These are phyloP conservation scores for Hylodesmum podocarpum DNA, from an alignment of 306 rosid genomes.

Conservation along the genomic window DNA sequence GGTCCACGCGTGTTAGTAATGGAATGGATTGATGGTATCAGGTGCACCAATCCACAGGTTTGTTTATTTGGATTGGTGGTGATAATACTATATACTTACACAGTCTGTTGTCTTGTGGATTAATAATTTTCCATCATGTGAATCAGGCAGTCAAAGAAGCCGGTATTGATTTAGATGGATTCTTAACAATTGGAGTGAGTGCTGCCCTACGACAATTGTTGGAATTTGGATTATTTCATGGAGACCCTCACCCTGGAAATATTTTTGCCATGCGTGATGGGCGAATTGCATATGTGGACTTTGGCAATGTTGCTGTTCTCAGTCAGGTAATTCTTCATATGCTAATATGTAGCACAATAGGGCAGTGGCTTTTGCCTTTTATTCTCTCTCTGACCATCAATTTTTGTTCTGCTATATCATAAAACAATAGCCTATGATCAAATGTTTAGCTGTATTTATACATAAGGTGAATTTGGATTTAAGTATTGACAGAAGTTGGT, in stretches of 20 bases:
- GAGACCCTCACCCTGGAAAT: slow-evolving; percentile 99
- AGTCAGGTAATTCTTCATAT: slow-evolving; percentile 75
- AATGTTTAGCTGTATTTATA: slow-evolving; percentile 9
- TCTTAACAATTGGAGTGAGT: slow-evolving; percentile 95
- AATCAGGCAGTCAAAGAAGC: slow-evolving; percentile 86
- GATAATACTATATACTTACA: not conserved
- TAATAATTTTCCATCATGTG: slow-evolving; percentile 32
- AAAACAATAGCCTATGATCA: not conserved
- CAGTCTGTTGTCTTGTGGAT: slow-evolving; percentile 15
- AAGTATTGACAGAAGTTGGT: not conserved
- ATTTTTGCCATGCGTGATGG: slow-evolving; percentile 98
- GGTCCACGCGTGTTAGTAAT: slow-evolving; percentile 91
- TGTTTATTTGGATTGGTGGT: slow-evolving; percentile 32
- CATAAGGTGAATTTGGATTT: not conserved
- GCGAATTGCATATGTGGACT: slow-evolving; percentile 96
- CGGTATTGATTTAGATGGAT: slow-evolving; percentile 85
- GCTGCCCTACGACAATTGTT: slow-evolving; percentile 93
- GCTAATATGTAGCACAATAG: slow-evolving; percentile 13
- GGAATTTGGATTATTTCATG: slow-evolving; percentile 98
- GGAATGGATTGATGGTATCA: slow-evolving; percentile 99
- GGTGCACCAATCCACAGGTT: slow-evolving; percentile 97
- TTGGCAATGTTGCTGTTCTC: slow-evolving; percentile 97
- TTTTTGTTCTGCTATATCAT: slow-evolving; percentile 13
- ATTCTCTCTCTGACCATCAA: not conserved
- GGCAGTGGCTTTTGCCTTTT: not conserved